Evolutionary conservation across 2,329 filamentous ascomycete genomes (phyloP).

Genomic region (Calonectria crousiana): DNA sequence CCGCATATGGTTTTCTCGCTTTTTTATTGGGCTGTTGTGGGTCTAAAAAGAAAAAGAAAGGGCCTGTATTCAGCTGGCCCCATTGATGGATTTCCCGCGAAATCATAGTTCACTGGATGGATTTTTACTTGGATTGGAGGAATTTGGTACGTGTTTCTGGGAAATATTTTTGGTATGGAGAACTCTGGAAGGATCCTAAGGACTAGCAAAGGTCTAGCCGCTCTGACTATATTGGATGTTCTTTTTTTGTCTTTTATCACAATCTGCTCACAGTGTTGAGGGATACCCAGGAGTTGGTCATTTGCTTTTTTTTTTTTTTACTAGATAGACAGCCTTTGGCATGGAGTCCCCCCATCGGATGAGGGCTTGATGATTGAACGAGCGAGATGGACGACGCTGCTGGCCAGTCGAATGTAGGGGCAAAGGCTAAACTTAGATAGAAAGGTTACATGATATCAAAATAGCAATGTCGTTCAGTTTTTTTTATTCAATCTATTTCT

Average conservation of each 20-base stretch:
- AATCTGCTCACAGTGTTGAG: slow-evolving; percentile 43
- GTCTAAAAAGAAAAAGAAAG: slow-evolving; percentile 31
- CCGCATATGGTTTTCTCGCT: slow-evolving; percentile 21
- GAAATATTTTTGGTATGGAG: slow-evolving; percentile 2
- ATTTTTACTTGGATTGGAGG: slow-evolving; percentile 9
- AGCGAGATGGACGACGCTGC: slow-evolving; percentile 46
- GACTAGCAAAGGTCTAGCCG: slow-evolving; percentile 13
- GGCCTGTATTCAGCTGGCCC: slow-evolving; percentile 16
- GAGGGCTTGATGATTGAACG: slow-evolving; percentile 44
- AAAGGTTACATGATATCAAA: slow-evolving; percentile 41
- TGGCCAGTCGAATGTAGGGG: slow-evolving; percentile 42
- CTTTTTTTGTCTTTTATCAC: slow-evolving; percentile 18
- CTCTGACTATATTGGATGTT: slow-evolving; percentile 30
- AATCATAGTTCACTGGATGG: slow-evolving; percentile 19
- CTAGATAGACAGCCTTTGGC: slow-evolving; percentile 42
- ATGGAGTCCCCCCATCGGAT: slow-evolving; percentile 35
- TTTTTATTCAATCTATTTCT: slow-evolving; percentile 7
- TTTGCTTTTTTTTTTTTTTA: slow-evolving; percentile 30
- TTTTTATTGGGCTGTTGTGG: slow-evolving; percentile 20
- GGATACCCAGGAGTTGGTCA: slow-evolving; percentile 44
- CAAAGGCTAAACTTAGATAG: slow-evolving; percentile 43
- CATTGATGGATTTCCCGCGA: slow-evolving; percentile 15
- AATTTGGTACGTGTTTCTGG: slow-evolving; percentile 4
- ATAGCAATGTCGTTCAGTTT: slow-evolving; percentile 32
- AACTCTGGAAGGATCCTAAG: slow-evolving; percentile 6